Conservation (phyloP, 306 rosid genomes). For the Castanea sativa region DNA sequence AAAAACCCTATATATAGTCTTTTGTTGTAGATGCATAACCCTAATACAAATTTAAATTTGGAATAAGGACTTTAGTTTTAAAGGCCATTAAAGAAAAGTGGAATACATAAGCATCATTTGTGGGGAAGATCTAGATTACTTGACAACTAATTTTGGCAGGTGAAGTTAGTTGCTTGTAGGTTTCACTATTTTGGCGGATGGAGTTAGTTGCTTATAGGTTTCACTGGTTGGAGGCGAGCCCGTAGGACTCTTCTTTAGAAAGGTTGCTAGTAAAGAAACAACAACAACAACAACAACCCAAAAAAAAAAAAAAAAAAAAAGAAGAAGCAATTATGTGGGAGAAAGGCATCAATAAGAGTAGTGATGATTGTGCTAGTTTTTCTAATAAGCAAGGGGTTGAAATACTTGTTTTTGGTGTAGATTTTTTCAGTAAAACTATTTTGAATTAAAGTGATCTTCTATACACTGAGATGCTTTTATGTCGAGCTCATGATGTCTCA, state of each 20-base stretch:
- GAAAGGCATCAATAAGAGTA: neutral
- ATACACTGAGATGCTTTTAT: neutral
- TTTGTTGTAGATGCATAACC: neutral
- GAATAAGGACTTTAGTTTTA: neutral
- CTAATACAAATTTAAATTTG: neutral
- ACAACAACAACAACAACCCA: too few relatives aligned
- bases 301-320: too few relatives aligned
- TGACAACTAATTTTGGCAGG: too few relatives aligned
- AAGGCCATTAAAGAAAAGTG: neutral
- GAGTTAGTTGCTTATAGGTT: too few relatives aligned
- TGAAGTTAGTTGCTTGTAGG: too few relatives aligned
- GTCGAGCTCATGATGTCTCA: too few relatives aligned
- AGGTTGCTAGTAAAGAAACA: too few relatives aligned
- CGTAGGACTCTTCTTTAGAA: too few relatives aligned
- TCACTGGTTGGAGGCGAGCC: too few relatives aligned
- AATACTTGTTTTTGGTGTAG: neutral
- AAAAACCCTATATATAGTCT: neutral
- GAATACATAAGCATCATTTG: neutral
- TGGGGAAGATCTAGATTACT: neutral
- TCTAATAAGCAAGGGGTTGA: neutral
- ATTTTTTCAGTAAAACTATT: neutral
- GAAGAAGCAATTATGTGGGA: too few relatives aligned
- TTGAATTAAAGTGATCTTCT: neutral
- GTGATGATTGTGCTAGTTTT: neutral
- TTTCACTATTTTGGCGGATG: too few relatives aligned